Evolutionary conservation across 805 yeast genomes (phyloP), one percentile per base, ranked within the genome.

Genomic region (Saccharomycopsis sp.): DNA sequence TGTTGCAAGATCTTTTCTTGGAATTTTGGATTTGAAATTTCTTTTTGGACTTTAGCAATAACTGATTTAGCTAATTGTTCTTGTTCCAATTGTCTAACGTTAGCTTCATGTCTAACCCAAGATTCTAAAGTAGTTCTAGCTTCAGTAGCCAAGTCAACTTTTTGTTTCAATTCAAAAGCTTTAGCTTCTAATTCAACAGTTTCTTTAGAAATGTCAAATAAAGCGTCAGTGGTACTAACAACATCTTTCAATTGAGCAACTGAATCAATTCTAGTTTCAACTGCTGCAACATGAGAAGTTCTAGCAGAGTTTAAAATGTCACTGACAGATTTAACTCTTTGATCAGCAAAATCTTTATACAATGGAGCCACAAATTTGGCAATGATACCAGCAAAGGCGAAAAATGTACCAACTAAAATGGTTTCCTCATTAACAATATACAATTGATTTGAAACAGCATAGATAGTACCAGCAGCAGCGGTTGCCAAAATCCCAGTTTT

Each of bases 51-150:
- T 74, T 86, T 88, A 44, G 88, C 72, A 64, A 88, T 85, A 54
- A 93, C 96, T 48, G 88, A 61, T 62, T 84, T 71, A 56, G 94
- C 79, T 60, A 93, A 80, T 68, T 86, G 96, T 68, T 81, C 77
- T 76, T 93, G 98, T 76, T 93, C 95, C 63, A 79, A 71, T 74
- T 87, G 95, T 74, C 97, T 90, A 56, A 89, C 93, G 65, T 87
- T 88, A 56, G 86, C 83, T 75, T 93, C 98, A 70, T 85, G 85
- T 79, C 97, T 86, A 59, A 89, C 97, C 98, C 98, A 93, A 13
- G 97, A 87, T 71, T 93, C 98, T 64, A 93, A 79, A 51, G 90
- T 95, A 47, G 93, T 71, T 74, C 85, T 88, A 61, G 97, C 97
- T 75, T 88, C 96, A 52, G 72, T 58, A 47, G 95, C 90, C 56